phyloP scores from a whole-genome alignment of 768 basidiomycete species.

The Tulasnella sp. region DNA sequence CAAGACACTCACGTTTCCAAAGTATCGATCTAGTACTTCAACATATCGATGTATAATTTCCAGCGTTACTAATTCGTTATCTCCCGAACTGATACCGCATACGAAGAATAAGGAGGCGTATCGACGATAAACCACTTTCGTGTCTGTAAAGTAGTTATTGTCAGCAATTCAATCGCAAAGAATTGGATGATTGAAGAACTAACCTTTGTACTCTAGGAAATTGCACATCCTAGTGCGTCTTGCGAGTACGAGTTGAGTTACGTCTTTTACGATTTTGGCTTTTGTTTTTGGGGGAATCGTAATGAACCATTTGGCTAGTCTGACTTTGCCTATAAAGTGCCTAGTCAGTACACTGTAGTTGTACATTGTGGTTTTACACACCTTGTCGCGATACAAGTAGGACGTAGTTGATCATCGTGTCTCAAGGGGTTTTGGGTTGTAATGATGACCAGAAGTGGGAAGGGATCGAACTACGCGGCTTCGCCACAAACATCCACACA shows the following conservation, averaged over 20 bases:
- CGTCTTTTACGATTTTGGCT: constrained; percentile 87
- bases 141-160: constrained; percentile 24
- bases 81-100: constrained; percentile 30
- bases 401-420: constrained; percentile 75
- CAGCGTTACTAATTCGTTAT: constrained; percentile 37
- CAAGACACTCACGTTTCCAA: constrained; percentile 59
- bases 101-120: constrained; percentile 39
- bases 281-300: constrained; percentile 71
- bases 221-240: constrained; percentile 89
- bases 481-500: not conserved
- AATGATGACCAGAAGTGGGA: not conserved
- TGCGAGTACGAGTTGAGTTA: constrained; percentile 82
- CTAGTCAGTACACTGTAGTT: not conserved
- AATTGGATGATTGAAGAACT: constrained; percentile 19
- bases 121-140: constrained; percentile 36
- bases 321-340: constrained; percentile 59
- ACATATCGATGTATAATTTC: constrained; percentile 38
- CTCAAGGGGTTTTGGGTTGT: constrained; percentile 1
- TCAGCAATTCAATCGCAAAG: not conserved
- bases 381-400: constrained; percentile 91
- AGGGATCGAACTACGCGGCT: not conserved
- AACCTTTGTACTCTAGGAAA: constrained; percentile 92
- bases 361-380: constrained; percentile 18
- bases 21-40: constrained; percentile 36
- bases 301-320: constrained; percentile 92